A percentile compares a stretch with the other conserved stretches of the same genome.
These are phyloP conservation scores for Entamoeba moshkovskii DNA, from an alignment of 208 protist species.

Conservation along the genomic window DNA sequence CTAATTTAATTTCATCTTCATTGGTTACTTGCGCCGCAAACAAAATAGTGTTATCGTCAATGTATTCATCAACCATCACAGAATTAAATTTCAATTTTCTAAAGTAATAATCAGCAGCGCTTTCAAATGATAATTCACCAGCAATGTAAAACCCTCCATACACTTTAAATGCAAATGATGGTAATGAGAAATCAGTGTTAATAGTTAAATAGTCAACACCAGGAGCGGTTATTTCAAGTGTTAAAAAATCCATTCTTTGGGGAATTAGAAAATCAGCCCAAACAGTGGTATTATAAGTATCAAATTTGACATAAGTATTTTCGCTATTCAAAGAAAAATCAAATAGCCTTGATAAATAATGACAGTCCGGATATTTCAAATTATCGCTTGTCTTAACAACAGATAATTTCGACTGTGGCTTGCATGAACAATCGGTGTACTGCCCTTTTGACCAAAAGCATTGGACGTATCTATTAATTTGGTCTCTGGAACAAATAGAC, in stretches of 20 bases:
- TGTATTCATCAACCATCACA: not conserved
- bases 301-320: not conserved
- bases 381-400: not conserved
- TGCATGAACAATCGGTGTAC: not conserved
- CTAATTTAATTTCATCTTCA: no score
- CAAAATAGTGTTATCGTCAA: not conserved
- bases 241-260: not conserved
- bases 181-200: not conserved
- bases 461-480: not conserved
- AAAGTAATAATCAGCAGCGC: not conserved
- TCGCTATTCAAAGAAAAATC: not conserved
- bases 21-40: not conserved
- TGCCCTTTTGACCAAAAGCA: not conserved
- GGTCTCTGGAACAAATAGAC: not conserved
- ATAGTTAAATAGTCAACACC: not conserved
- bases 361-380: not conserved
- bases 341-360: not conserved
- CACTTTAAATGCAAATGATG: not conserved
- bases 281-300: not conserved
- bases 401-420: not conserved
- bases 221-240: not conserved
- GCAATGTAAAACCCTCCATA: not conserved
- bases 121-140: not conserved
- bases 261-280: not conserved
- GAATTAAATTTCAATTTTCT: not conserved